Evolutionary conservation across 164 flowering plant genomes (phyloP).

Genomic region (Tetrastigma voinierianum): DNA sequence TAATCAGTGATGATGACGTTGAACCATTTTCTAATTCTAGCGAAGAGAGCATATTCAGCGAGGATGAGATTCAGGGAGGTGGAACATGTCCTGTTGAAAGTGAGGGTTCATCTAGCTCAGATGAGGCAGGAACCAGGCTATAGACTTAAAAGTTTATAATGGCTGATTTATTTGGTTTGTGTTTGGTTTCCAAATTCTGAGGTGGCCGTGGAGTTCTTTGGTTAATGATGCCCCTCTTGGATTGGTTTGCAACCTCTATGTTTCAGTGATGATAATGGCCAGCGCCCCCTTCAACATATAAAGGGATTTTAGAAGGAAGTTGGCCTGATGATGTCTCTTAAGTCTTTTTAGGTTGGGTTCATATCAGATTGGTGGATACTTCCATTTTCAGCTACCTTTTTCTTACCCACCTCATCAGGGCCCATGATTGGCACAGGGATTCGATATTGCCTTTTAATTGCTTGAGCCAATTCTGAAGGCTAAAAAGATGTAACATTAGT

Average conservation of each 20-base stretch:
- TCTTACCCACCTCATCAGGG: too few species aligned
- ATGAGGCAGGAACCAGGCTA: conserved; percentile 33
- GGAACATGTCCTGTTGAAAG: conserved; percentile 35
- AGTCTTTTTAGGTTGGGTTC: background rate
- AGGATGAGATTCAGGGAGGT: conserved; percentile 65
- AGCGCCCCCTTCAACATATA: conserved; percentile 2
- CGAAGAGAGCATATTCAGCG: conserved; percentile 58
- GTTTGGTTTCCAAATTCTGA: background rate
- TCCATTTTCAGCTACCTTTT: background rate
- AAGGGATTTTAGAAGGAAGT: background rate
- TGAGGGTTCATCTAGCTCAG: conserved; percentile 67
- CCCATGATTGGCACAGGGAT: too few species aligned
- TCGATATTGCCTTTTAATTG: background rate
- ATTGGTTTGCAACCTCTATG: background rate
- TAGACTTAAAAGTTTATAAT: conserved; percentile 1
- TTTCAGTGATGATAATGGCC: background rate
- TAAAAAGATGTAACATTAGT: conserved; percentile 15
- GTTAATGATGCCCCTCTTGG: background rate
- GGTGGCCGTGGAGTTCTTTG: background rate
- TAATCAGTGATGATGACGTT: conserved; percentile 45
- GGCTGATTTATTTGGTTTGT: background rate
- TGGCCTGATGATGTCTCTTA: too few species aligned
- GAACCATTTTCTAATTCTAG: conserved; percentile 57
- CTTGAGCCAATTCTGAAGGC: conserved; percentile 6
- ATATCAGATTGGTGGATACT: background rate